phyloP scores from a whole-genome alignment of 768 basidiomycete species.

The Lactifluus subvellereus region DNA sequence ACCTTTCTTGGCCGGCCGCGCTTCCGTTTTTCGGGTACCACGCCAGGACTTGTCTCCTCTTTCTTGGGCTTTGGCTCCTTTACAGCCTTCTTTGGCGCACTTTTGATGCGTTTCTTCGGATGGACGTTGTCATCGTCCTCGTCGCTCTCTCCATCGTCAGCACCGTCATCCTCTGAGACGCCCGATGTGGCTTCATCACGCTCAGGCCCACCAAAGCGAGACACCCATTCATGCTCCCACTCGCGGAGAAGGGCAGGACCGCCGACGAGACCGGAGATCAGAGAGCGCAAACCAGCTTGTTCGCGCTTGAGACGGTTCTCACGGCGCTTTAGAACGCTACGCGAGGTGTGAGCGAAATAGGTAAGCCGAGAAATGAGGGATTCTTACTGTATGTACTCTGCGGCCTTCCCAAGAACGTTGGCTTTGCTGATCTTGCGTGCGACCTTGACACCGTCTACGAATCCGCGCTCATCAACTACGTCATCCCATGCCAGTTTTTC shows the following conservation, averaged over 20 bases:
- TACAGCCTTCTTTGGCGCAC: constrained; percentile 31
- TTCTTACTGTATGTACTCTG: constrained; percentile 73
- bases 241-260: constrained; percentile 63
- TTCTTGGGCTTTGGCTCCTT: constrained; percentile 43
- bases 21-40: constrained; percentile 71
- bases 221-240: constrained; percentile 74
- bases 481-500: constrained; percentile 33
- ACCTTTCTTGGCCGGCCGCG: constrained; percentile 78
- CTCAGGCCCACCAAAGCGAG: constrained; percentile 70
- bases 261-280: constrained; percentile 67
- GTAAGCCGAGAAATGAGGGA: not conserved
- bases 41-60: constrained; percentile 27
- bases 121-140: constrained; percentile 37
- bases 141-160: constrained; percentile 45
- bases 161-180: constrained; percentile 41
- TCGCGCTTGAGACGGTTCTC: constrained; percentile 67
- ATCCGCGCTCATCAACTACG: constrained; percentile 75
- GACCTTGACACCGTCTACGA: constrained; percentile 88
- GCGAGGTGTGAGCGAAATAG: not conserved
- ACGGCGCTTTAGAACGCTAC: constrained; percentile 71
- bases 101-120: constrained; percentile 61
- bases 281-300: constrained; percentile 64
- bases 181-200: constrained; percentile 49
- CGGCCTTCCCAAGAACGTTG: constrained; percentile 83
- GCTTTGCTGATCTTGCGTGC: constrained; percentile 90